Base-by-base conservation (phyloP, 1,284 basidiomycete species). In the Kalmanozyma brasiliensis region DNA sequence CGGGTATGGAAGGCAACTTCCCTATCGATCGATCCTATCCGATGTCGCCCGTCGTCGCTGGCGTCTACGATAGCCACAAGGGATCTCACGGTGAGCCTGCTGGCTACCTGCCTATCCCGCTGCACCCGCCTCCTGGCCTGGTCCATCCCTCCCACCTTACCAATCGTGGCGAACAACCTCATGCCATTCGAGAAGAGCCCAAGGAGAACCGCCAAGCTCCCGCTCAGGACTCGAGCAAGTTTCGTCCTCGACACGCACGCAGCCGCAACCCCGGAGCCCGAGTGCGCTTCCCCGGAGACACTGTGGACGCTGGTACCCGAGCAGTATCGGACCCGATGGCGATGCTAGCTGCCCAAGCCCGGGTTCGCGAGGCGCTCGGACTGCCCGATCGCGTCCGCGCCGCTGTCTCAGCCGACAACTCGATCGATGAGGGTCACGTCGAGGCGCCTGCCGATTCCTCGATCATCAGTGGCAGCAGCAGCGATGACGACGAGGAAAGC, bases 261-360 rank as follows among this genome's bases (percentile, higher is more conserved):
- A 46, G 40, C 33, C 49, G 53, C 2, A 26, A 32, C 11, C 22
- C 17, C 13, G 22, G 29, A 4, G 35, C 30, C 4, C 53, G 55
- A 14, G 55, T 40, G 0, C 62, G 62, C 13, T 49, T 58, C 22
- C 35, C 55, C 6, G 35, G 13, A 30, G 19, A 34, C 16, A 43
- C 8, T 23, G 7, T 29, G 26, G 26, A 29, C 26, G 11, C 7
- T 11, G 26, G 26, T 29, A 11, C 26, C 11, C 13, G 64, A 22
- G 58, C 47, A 6, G 64, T 67, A 2, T 68, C 65, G 16, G 65
- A 68, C 23, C 65, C 65, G 0, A 46, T 57, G 26, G 59, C 58
- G 16, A 24, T 62, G 36, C 23, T 56, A 16, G 32, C 29, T 3
- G 59, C 59, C 3, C 52, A 57, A 13, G 24, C 35, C 0, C 48